phyloP scores from a whole-genome alignment of 148 eudicot genomes.

The Cornus controversa region DNA sequence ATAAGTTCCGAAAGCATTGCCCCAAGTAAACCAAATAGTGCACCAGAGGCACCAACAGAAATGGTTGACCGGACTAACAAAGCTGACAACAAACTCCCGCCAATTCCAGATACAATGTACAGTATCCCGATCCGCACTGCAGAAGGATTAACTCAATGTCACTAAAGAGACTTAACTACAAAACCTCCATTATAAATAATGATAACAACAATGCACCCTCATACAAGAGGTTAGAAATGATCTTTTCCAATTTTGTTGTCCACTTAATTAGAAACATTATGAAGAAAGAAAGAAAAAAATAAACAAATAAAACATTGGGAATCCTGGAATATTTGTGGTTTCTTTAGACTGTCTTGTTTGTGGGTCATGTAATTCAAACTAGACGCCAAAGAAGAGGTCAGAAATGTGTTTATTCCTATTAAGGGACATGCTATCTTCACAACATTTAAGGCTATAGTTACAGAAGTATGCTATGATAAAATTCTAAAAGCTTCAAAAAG shows the following conservation, averaged over 20 bases:
- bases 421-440: background rate
- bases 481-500: too few relatives aligned
- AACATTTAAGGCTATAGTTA: background rate
- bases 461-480: background rate
- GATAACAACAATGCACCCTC: background rate
- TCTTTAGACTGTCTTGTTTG: too few relatives aligned
- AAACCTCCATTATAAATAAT: background rate
- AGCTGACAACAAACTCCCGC: slow-evolving; percentile 71
- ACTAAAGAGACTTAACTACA: background rate
- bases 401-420: too few relatives aligned
- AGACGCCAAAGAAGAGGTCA: too few relatives aligned
- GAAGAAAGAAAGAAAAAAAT: background rate
- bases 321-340: background rate
- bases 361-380: too few relatives aligned
- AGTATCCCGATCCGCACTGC: slow-evolving; percentile 70
- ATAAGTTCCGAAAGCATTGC: slow-evolving; percentile 93
- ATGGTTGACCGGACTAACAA: slow-evolving; percentile 61
- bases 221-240: background rate
- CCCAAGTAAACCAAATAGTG: slow-evolving; percentile 87
- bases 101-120: slow-evolving; percentile 70
- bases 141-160: slow-evolving; percentile 11
- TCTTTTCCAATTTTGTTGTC: background rate
- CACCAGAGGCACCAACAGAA: slow-evolving; percentile 97
- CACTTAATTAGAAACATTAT: background rate
- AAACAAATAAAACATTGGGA: background rate